These are phyloP conservation scores for Acanthamoeba triangularis DNA, from an alignment of 208 protist species.

Conservation along the genomic window DNA sequence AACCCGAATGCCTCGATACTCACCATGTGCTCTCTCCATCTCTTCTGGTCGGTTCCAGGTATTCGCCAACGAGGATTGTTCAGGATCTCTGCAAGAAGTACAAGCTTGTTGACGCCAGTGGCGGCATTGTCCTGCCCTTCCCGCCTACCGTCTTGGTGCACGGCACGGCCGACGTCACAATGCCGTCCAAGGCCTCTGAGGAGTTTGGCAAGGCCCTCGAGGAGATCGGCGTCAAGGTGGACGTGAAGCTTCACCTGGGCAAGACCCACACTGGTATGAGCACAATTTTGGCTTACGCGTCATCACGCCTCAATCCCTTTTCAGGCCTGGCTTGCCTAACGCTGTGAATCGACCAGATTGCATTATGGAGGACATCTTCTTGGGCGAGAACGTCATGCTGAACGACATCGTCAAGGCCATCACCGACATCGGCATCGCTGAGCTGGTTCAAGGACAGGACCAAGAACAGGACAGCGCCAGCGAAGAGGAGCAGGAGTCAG, in stretches of 20 bases:
- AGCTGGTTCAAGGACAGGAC: background rate
- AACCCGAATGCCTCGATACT: too few relatives aligned
- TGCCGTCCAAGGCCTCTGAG: slow-evolving; percentile 3
- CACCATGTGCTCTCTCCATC: too few relatives aligned
- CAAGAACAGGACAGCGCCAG: background rate
- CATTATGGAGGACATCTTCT: slow-evolving; percentile 72
- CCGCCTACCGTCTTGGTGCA: slow-evolving; percentile 28
- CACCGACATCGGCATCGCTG: too few relatives aligned
- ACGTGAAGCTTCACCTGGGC: background rate
- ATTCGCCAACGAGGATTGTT: background rate
- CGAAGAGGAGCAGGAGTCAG: background rate
- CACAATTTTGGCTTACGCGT: background rate
- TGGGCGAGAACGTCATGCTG: slow-evolving; percentile 49
- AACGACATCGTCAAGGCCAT: slow-evolving; percentile 40
- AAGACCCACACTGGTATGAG: slow-evolving; percentile 67
- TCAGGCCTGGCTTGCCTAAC: background rate
- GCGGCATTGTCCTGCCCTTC: background rate
- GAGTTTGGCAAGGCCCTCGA: slow-evolving; percentile 33
- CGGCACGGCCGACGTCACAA: slow-evolving; percentile 58
- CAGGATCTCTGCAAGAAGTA: background rate
- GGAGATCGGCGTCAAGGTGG: background rate
- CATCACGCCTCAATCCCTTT: too few relatives aligned
- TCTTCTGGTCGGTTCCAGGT: background rate
- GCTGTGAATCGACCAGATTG: background rate
- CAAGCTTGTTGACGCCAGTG: background rate